Conservation (phyloP, 805 yeast genomes). For the Jamesozyma jinghongensis region DNA sequence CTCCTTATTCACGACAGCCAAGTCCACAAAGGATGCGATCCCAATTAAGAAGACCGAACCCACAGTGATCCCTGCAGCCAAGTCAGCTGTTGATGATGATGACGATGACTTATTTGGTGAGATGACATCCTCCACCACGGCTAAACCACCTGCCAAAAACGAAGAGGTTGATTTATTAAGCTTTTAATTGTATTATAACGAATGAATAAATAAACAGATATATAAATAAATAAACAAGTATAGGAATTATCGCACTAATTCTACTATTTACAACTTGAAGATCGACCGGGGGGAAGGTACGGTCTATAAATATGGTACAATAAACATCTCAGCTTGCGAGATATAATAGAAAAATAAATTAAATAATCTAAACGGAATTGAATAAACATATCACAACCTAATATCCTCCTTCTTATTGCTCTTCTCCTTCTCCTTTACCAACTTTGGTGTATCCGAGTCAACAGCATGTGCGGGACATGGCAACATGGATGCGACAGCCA, state of each 20-base stretch:
- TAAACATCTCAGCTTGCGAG: too few species aligned
- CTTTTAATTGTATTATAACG: slow-evolving; percentile 12
- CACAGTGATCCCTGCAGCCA: too few species aligned
- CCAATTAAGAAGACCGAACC: not conserved
- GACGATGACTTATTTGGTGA: slow-evolving; percentile 32
- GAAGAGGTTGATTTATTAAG: slow-evolving; percentile 27
- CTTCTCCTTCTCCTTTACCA: not conserved
- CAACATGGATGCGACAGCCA: slow-evolving; percentile 34
- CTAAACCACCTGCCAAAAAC: slow-evolving; percentile 7
- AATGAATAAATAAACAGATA: not conserved
- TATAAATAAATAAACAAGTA: not conserved
- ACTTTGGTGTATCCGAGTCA: slow-evolving; percentile 29
- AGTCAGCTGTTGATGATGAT: slow-evolving; percentile 9
- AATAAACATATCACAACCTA: too few species aligned
- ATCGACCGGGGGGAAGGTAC: too few species aligned
- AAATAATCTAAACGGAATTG: too few species aligned
- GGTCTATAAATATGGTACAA: too few species aligned
- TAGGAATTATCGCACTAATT: too few species aligned
- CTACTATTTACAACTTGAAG: too few species aligned
- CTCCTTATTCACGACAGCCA: slow-evolving; percentile 38
- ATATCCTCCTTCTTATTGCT: not conserved
- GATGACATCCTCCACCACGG: slow-evolving; percentile 15
- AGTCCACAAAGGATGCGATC: slow-evolving; percentile 1
- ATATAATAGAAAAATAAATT: too few species aligned
- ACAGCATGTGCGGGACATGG: slow-evolving; percentile 39